phyloP scores from a whole-genome alignment of 108 stramenopile species.

The Nitzschia palea region DNA sequence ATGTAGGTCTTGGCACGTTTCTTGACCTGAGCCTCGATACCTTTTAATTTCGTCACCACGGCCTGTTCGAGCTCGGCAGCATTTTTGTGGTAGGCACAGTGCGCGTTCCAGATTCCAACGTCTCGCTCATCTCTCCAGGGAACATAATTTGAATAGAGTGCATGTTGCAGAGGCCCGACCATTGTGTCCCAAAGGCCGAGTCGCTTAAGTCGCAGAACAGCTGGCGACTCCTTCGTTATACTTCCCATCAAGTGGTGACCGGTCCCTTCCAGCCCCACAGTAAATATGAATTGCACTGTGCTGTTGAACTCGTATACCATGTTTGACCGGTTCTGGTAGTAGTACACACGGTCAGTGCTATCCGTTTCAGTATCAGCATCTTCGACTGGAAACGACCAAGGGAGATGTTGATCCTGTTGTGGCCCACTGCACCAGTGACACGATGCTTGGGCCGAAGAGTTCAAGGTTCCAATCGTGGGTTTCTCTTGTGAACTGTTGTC shows the following conservation, averaged over 20 bases:
- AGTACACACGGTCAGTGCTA: too few species aligned
- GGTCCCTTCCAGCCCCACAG: conserved; percentile 26
- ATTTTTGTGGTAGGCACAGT: conserved; percentile 4
- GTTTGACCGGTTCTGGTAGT: conserved; percentile 1
- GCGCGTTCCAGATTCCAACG: neutral
- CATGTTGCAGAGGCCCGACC: neutral
- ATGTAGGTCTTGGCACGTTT: neutral
- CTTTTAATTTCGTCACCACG: neutral
- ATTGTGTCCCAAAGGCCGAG: neutral
- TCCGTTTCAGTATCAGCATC: too few species aligned
- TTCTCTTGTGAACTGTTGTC: too few species aligned
- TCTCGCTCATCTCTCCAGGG: neutral
- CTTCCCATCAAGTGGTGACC: conserved; percentile 26
- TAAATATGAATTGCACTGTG: conserved; percentile 9
- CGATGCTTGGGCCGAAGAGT: too few species aligned
- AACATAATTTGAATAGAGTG: neutral
- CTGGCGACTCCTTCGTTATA: neutral
- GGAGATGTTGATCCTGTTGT: too few species aligned
- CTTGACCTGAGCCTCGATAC: neutral
- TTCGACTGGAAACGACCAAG: too few species aligned
- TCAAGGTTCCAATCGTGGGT: too few species aligned
- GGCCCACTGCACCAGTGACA: too few species aligned
- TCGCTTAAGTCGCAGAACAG: neutral
- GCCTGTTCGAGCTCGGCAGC: neutral
- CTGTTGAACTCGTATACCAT: neutral